phyloP scores from a whole-genome alignment of 1,139 yeast species.

The Taiozyma sp. region DNA sequence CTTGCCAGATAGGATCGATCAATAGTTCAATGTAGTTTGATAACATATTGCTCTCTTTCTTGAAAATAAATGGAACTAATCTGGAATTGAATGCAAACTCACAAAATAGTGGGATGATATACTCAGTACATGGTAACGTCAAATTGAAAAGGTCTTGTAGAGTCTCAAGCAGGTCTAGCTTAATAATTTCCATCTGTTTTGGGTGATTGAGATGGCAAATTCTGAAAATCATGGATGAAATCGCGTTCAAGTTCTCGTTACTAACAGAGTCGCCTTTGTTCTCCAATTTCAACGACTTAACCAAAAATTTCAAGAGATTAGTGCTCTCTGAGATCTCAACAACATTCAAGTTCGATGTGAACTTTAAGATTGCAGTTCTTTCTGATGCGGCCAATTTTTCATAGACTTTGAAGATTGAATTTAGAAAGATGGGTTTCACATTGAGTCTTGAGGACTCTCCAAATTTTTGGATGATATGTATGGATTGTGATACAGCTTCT shows the following conservation, averaged over 20 bases:
- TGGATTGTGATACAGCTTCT: slow-evolving; percentile 28
- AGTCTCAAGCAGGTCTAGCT: slow-evolving; percentile 48
- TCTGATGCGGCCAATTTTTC: slow-evolving; percentile 30
- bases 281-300: slow-evolving; percentile 8
- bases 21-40: slow-evolving; percentile 44
- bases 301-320: slow-evolving; percentile 28
- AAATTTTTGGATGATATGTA: slow-evolving; percentile 37
- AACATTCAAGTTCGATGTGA: slow-evolving; percentile 28
- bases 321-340: slow-evolving; percentile 9
- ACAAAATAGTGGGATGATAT: slow-evolving; percentile 57
- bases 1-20: slow-evolving; percentile 66
- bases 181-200: slow-evolving; percentile 50
- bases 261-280: slow-evolving; percentile 30
- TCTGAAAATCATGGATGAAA: slow-evolving; percentile 46
- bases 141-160: slow-evolving; percentile 42
- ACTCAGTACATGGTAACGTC: slow-evolving; percentile 53
- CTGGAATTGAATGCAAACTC: slow-evolving; percentile 52
- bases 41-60: slow-evolving; percentile 37
- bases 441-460: slow-evolving; percentile 38
- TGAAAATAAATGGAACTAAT: slow-evolving; percentile 35
- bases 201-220: slow-evolving; percentile 54
- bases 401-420: slow-evolving; percentile 38
- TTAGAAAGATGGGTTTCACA: slow-evolving; percentile 42
- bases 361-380: slow-evolving; percentile 38
- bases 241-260: slow-evolving; percentile 39